Evolutionary conservation across 1,284 basidiomycete genomes (phyloP).

Genomic region (Ustilago lituana): DNA sequence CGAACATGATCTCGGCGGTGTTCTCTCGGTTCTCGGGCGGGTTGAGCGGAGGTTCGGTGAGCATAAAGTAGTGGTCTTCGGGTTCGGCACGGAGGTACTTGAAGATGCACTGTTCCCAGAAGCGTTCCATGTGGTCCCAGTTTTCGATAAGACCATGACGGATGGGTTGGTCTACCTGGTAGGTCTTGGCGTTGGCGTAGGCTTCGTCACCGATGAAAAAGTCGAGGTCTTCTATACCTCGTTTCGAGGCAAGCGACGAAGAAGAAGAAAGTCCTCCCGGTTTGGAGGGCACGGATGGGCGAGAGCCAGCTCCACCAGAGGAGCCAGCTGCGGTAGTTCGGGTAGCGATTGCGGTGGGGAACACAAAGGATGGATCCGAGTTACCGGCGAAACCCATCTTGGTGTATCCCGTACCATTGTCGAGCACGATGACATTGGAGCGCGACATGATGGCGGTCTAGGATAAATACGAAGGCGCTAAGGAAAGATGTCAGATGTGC

Average conservation of each 20-base stretch:
- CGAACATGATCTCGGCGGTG: conserved; percentile 99
- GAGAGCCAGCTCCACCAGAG: conserved; percentile 67
- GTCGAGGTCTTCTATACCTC: conserved; percentile 98
- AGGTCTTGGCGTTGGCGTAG: conserved; percentile 87
- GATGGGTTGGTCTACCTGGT: conserved; percentile 95
- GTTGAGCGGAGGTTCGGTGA: conserved; percentile 98
- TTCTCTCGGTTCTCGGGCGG: conserved; percentile 98
- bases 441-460: conserved; percentile 55
- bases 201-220: conserved; percentile 99
- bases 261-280: conserved; percentile 70
- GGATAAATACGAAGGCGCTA: background rate
- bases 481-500: background rate
- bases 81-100: conserved; percentile 98
- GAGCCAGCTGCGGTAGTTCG: conserved; percentile 51
- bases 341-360: conserved; percentile 67
- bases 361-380: conserved; percentile 89
- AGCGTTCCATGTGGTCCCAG: conserved; percentile 99
- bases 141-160: conserved; percentile 98
- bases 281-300: conserved; percentile 81
- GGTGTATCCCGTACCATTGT: conserved; percentile 97
- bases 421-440: conserved; percentile 69
- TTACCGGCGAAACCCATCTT: conserved; percentile 99
- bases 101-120: conserved; percentile 99
- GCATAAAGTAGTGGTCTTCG: conserved; percentile 96
- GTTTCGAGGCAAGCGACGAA: conserved; percentile 80